Conservation (phyloP, 495 filamentous ascomycete genomes). For the Thermothielavioides terrestris region DNA sequence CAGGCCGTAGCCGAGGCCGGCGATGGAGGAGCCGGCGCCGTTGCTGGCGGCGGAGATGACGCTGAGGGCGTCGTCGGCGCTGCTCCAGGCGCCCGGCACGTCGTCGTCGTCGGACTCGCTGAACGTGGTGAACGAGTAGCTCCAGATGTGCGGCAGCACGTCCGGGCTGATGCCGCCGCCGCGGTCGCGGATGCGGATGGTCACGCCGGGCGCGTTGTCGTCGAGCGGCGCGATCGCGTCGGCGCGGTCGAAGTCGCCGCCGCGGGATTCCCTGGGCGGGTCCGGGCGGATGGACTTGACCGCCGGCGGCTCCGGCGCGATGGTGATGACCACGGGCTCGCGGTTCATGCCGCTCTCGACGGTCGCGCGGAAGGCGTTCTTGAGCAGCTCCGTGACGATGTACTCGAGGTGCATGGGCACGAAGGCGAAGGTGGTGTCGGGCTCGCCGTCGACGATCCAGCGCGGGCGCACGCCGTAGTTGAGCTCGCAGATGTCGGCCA, state of each 20-base stretch:
- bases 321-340: conserved; percentile 83
- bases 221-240: conserved; percentile 48
- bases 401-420: conserved; percentile 95
- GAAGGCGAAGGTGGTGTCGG: conserved; percentile 75
- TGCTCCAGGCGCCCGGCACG: conserved; percentile 24
- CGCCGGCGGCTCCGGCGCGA: conserved; percentile 68
- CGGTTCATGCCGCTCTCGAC: conserved; percentile 71
- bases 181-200: conserved; percentile 90
- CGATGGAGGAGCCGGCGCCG: conserved; percentile 68
- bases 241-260: conserved; percentile 38
- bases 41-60: conserved; percentile 60
- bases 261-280: conserved; percentile 51
- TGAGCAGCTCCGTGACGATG: conserved; percentile 89
- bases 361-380: conserved; percentile 91
- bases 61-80: conserved; percentile 55
- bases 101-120: conserved; percentile 54
- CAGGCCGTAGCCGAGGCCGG: conserved; percentile 86
- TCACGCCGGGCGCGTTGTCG: conserved; percentile 71
- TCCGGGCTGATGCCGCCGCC: conserved; percentile 85
- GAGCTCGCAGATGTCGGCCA: conserved; percentile 91
- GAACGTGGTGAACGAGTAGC: conserved; percentile 93
- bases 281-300: conserved; percentile 57
- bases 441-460: conserved; percentile 72
- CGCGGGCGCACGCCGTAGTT: conserved; percentile 85
- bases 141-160: conserved; percentile 81